Evolutionary conservation across 2,329 filamentous ascomycete species (phyloP), one percentile per base, ranked within the genome.

Genomic region (Falciphora oryzae): DNA sequence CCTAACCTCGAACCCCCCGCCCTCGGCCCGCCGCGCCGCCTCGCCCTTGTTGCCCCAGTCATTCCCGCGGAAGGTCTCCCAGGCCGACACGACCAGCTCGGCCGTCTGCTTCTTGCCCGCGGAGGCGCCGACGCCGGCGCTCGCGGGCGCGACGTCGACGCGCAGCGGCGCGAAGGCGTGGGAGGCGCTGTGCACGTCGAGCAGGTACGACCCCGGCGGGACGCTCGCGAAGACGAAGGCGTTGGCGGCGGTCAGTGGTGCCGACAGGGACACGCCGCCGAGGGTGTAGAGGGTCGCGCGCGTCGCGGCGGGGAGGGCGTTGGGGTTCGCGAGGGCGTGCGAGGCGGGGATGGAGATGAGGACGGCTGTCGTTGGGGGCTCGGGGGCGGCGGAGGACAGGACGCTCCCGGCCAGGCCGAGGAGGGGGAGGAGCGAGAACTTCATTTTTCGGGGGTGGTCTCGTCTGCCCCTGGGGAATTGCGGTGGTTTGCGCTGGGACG

Each of bases 11-110:
- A 94, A 81, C 31, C 80, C 79, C 8, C 66, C 70, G 16, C 44
- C 66, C 65, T 63, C 73, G 1, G 60, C 70, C 62, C 82, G 74
- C 4, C 68, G 68, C 38, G 83, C 79, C 59, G 75, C 81, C 78
- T 90, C 89, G 22, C 93, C 94, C 72, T 87, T 90, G 74, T 97
- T 96, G 25, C 82, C 87, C 93, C 94, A 97, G 70, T 95, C 91
- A 71, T 96, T 94, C 0, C 92, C 93, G 61, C 92, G 83, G 74
- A 89, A 96, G 31, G 92, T 96, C 80, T 94, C 91, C 89, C 91
- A 95, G 32, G 88, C 88, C 57, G 82, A 78, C 3, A 92, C 80
- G 60, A 82, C 75, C 56, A 80, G 76, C 63, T 11, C 50, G 4
- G 16, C 59, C 27, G 57, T 29, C 16, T 16, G 29, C 44, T n/a